phyloP scores from a whole-genome alignment of 306 rosid species.

The Cucumis melo region DNA sequence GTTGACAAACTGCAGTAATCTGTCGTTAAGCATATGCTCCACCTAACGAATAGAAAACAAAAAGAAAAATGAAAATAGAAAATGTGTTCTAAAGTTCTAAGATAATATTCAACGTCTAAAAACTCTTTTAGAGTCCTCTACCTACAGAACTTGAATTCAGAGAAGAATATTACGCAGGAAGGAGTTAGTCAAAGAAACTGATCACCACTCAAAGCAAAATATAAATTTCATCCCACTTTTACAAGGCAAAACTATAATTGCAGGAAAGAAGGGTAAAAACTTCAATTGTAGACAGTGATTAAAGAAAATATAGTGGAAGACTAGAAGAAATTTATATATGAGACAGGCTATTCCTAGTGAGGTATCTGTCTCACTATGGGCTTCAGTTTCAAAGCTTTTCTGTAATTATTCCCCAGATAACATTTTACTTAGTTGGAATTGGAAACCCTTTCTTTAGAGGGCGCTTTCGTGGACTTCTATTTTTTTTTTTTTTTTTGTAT shows the following conservation, averaged over 20 bases:
- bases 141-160: not conserved
- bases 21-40: conserved; percentile 96
- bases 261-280: not conserved
- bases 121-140: not conserved
- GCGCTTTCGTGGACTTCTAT: no score
- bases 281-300: not conserved
- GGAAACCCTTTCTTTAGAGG: no score
- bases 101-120: not conserved
- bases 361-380: no score
- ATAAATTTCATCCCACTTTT: not conserved
- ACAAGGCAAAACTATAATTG: not conserved
- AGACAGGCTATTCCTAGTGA: not conserved
- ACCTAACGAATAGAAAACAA: conserved; percentile 36
- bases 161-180: not conserved
- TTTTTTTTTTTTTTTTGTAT: no score
- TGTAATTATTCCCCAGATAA: no score
- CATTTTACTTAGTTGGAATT: no score
- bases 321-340: not conserved
- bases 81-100: not conserved
- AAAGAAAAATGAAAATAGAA: not conserved
- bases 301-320: not conserved
- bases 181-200: not conserved
- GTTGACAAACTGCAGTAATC: conserved; percentile 88
- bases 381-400: no score
- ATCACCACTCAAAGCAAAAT: not conserved